Percentiles rank a stretch among this genome's conserved stretches.
phyloP scores from a whole-genome alignment of 2,329 filamentous ascomycete genomes.

The Fusarium fracticaudum region DNA sequence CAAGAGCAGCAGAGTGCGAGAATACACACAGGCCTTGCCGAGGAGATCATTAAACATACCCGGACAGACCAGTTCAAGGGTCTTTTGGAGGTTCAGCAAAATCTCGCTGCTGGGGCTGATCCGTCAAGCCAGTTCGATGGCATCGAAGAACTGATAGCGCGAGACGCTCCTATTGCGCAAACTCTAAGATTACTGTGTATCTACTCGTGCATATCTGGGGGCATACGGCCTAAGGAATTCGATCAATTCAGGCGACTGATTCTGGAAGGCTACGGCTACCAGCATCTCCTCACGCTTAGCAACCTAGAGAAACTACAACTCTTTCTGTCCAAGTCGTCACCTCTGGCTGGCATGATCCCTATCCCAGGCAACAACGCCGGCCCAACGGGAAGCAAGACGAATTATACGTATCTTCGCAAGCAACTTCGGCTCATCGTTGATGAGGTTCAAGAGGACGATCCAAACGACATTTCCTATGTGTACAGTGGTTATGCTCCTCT shows the following conservation, averaged over 20 bases:
- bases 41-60: slow-evolving; percentile 95
- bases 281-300: slow-evolving; percentile 90
- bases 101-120: slow-evolving; percentile 89
- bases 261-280: slow-evolving; percentile 92
- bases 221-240: slow-evolving; percentile 86
- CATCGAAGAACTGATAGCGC: slow-evolving; percentile 94
- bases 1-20: slow-evolving; percentile 94
- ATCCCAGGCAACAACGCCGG: slow-evolving; percentile 67
- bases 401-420: slow-evolving; percentile 89
- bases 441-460: slow-evolving; percentile 94
- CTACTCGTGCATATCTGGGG: slow-evolving; percentile 89
- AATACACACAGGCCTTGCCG: slow-evolving; percentile 88
- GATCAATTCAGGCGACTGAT: slow-evolving; percentile 90
- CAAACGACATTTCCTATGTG: slow-evolving; percentile 95
- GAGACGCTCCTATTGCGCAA: slow-evolving; percentile 81
- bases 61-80: slow-evolving; percentile 89
- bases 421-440: slow-evolving; percentile 90
- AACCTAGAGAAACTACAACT: slow-evolving; percentile 90
- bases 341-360: slow-evolving; percentile 82
- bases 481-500: slow-evolving; percentile 97
- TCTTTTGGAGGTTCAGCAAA: slow-evolving; percentile 92
- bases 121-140: slow-evolving; percentile 88
- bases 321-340: slow-evolving; percentile 79
- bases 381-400: slow-evolving; percentile 77
- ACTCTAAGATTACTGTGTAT: slow-evolving; percentile 88